Percentiles rank a stretch among this genome's conserved stretches.
Evolutionary conservation across 352 stramenopile genomes (phyloP).

Genomic region (Phytophthora syringae): DNA sequence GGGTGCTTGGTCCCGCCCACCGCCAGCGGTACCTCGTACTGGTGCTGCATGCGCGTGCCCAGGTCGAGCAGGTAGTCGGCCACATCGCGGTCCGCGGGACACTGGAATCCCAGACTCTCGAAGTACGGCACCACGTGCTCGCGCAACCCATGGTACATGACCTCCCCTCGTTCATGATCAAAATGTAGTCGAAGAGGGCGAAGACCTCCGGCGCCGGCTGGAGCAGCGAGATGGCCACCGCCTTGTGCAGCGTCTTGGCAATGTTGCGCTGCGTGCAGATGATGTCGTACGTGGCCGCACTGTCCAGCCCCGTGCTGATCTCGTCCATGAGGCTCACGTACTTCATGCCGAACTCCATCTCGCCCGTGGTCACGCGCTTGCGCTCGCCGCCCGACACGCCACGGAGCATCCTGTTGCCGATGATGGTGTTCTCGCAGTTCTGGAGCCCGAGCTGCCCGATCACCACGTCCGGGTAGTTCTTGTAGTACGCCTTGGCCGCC

Average conservation of each 20-base stretch:
- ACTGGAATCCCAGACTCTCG: conserved; percentile 14
- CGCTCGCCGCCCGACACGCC: conserved; percentile 60
- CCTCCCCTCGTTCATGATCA: too few species aligned
- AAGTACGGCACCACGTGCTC: too few species aligned
- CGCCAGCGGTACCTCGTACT: too few species aligned
- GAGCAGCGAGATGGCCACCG: conserved; percentile 71
- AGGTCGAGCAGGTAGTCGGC: conserved; percentile 32
- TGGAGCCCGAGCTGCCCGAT: conserved; percentile 33
- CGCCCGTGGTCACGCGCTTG: conserved; percentile 70
- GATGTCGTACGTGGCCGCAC: conserved; percentile 49
- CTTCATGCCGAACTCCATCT: conserved; percentile 89
- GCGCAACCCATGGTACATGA: too few species aligned
- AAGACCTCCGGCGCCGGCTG: conserved; percentile 70
- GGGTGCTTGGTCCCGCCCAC: too few species aligned
- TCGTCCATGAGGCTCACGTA: conserved; percentile 66
- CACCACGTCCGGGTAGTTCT: too few species aligned
- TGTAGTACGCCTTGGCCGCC: conserved; percentile 11
- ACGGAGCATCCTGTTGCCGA: conserved; percentile 48
- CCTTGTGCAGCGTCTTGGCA: conserved; percentile 42
- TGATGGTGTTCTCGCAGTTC: conserved; percentile 52
- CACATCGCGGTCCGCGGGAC: conserved; percentile 14
- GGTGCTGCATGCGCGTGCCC: too few species aligned
- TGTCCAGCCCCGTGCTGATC: conserved; percentile 50
- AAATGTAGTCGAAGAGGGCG: too few species aligned
- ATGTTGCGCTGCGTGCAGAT: conserved; percentile 35